These are phyloP conservation scores for Cenococcum geophilum DNA, from an alignment of 495 filamentous ascomycete genomes.

Conservation along the genomic window DNA sequence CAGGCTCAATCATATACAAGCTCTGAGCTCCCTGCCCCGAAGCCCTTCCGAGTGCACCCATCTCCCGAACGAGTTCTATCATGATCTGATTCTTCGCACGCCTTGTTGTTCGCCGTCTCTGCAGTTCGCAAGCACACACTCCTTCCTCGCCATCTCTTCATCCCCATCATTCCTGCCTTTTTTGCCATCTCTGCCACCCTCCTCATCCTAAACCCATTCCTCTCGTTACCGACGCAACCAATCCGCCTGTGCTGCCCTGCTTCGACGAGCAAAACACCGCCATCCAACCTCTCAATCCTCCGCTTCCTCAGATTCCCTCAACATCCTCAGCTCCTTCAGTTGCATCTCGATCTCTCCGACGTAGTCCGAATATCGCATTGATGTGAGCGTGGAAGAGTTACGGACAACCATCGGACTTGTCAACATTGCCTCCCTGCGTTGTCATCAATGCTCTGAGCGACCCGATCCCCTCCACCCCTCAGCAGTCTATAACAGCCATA, in stretches of 20 bases:
- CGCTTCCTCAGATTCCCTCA: slow-evolving; percentile 6
- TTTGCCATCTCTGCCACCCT: too few species aligned
- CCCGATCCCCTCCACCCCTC: not conserved
- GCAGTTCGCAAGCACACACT: slow-evolving; percentile 14
- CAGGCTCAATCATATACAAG: too few species aligned
- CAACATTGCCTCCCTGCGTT: slow-evolving; percentile 8
- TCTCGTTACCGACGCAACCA: slow-evolving; percentile 22
- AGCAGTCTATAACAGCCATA: slow-evolving; percentile 6
- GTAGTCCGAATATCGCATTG: slow-evolving; percentile 23
- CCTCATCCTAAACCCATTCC: not conserved
- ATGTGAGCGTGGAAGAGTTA: slow-evolving; percentile 24
- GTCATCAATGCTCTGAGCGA: slow-evolving; percentile 24
- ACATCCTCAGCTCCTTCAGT: slow-evolving; percentile 1
- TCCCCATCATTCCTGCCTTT: slow-evolving; percentile 1
- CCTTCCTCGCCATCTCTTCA: slow-evolving; percentile 14
- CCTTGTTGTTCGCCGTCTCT: slow-evolving; percentile 11
- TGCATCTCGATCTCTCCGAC: slow-evolving; percentile 19
- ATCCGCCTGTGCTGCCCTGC: slow-evolving; percentile 26
- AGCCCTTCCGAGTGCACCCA: not conserved
- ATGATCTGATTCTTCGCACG: slow-evolving; percentile 9
- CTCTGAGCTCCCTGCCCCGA: not conserved
- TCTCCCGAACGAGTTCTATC: not conserved
- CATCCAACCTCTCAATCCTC: not conserved
- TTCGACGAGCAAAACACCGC: slow-evolving; percentile 9
- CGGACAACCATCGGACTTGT: slow-evolving; percentile 17